phyloP scores from a whole-genome alignment of 371 early-diverging fungal species.

The Mucor saturninus region DNA sequence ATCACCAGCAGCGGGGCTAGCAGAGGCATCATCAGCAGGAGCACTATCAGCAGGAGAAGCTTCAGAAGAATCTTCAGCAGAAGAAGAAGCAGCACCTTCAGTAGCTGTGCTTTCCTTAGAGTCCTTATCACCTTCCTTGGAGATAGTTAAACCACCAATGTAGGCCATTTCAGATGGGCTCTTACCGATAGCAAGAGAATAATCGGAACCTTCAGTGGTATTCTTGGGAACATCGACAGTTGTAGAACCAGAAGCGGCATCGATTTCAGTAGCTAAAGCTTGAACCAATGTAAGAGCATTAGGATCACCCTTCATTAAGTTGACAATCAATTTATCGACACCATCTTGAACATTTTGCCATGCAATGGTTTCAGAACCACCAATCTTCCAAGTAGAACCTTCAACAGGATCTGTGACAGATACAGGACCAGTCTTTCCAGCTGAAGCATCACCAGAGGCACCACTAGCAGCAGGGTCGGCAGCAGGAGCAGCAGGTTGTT shows the following conservation, averaged over 20 bases:
- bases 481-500: constrained; percentile 4
- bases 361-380: constrained; percentile 38
- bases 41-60: constrained; percentile 1
- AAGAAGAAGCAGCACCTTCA: constrained; percentile 8
- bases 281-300: constrained; percentile 45
- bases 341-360: constrained; percentile 48
- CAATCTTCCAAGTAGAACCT: constrained; percentile 47
- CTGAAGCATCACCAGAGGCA: background rate
- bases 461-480: constrained; percentile 8
- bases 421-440: constrained; percentile 30
- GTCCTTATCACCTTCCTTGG: constrained; percentile 15
- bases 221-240: constrained; percentile 44
- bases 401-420: constrained; percentile 42
- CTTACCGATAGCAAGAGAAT: constrained; percentile 46
- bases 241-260: constrained; percentile 40
- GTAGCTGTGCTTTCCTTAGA: constrained; percentile 21
- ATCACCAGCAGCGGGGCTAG: constrained; percentile 1
- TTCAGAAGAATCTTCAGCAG: constrained; percentile 10
- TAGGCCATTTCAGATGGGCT: constrained; percentile 43
- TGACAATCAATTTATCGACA: constrained; percentile 36
- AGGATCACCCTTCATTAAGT: constrained; percentile 51
- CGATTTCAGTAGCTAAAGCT: constrained; percentile 36
- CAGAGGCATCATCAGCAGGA: constrained; percentile 16
- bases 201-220: constrained; percentile 40
- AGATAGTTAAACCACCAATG: constrained; percentile 42